These are phyloP conservation scores for Russula virescens DNA, from an alignment of 768 basidiomycete genomes.

Conservation along the genomic window DNA sequence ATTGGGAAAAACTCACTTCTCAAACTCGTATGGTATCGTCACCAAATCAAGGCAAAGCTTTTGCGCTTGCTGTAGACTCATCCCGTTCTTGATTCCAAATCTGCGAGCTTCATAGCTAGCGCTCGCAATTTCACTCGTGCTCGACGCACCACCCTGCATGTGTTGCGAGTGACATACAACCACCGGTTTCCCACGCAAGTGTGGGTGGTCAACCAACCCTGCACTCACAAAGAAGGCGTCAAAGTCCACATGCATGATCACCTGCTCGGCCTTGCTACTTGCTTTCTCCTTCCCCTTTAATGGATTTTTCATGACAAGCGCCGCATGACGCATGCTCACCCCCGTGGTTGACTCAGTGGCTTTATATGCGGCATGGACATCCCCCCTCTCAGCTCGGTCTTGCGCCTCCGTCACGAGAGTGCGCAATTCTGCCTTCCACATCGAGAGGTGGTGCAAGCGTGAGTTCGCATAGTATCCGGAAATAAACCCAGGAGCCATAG, in stretches of 20 bases:
- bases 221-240: constrained; percentile 97
- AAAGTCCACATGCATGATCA: constrained; percentile 92
- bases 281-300: constrained; percentile 55
- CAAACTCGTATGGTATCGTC: constrained; percentile 93
- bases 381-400: constrained; percentile 51
- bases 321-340: constrained; percentile 36
- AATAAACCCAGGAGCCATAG: constrained; percentile 80
- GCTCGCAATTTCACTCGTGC: constrained; percentile 93
- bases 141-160: constrained; percentile 58
- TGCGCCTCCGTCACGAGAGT: constrained; percentile 75
- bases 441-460: constrained; percentile 86
- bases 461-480: constrained; percentile 68
- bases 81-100: constrained; percentile 88
- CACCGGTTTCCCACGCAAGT: constrained; percentile 80
- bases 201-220: constrained; percentile 72
- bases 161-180: constrained; percentile 96
- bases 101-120: constrained; percentile 89
- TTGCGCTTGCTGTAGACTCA: constrained; percentile 84
- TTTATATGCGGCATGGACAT: constrained; percentile 18
- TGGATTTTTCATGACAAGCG: constrained; percentile 45
- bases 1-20: constrained; percentile 42
- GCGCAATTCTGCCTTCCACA: constrained; percentile 89
- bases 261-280: constrained; percentile 45
- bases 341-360: constrained; percentile 23
- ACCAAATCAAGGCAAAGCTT: constrained; percentile 65